phyloP scores from a whole-genome alignment of 257 asterid species.

The Gynochthodes officinalis region DNA sequence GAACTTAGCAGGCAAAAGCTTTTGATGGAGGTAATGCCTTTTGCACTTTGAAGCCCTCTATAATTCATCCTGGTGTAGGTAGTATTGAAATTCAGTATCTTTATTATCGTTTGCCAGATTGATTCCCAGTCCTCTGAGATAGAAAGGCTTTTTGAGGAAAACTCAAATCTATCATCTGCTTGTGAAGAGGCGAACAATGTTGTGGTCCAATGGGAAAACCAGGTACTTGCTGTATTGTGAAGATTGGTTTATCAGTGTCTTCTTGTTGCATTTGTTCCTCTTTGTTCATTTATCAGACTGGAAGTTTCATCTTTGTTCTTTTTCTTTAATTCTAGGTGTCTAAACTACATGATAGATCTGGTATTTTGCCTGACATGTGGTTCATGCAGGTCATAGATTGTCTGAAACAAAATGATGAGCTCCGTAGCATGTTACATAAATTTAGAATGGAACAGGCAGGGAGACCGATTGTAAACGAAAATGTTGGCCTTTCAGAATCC shows the following conservation, averaged over 20 bases:
- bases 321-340: not conserved
- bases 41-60: not conserved
- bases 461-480: conserved; percentile 33
- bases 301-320: not conserved
- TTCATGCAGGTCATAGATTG: conserved; percentile 71
- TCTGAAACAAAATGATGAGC: conserved; percentile 77
- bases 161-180: conserved; percentile 67
- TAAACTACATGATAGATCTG: not conserved
- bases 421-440: conserved; percentile 64
- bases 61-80: not conserved
- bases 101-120: conserved; percentile 45
- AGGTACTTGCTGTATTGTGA: conserved; percentile 44
- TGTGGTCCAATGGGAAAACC: conserved; percentile 80
- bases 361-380: conserved; percentile 9
- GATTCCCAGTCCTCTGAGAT: conserved; percentile 97
- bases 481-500: conserved; percentile 29
- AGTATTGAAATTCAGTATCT: conserved; percentile 23
- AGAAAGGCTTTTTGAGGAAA: conserved; percentile 89
- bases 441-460: conserved; percentile 59
- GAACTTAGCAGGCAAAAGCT: conserved; percentile 92
- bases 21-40: conserved; percentile 62
- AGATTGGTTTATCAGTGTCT: not conserved
- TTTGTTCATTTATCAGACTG: not conserved
- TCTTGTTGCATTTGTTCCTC: not conserved
- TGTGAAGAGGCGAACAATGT: conserved; percentile 74